Evolutionary conservation across 73 alveolate species (phyloP), one percentile per base, ranked within the genome.

Genomic region (Stentor roeselii): DNA sequence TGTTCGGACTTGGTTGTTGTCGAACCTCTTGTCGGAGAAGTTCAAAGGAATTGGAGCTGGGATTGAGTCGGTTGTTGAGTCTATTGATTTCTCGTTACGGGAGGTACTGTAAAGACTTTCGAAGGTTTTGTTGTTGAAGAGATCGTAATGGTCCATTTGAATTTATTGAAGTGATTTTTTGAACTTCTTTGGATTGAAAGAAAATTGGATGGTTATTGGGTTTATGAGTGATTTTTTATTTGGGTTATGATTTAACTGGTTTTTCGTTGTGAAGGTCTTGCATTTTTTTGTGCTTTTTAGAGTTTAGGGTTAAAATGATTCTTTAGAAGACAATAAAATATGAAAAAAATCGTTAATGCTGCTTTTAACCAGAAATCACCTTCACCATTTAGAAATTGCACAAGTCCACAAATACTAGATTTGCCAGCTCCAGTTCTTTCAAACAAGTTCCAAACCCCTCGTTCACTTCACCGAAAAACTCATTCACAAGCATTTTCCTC

Each of bases 1-100:
- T 76, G 86, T 88, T 88, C 78, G 86, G 87, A 84, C 80, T 1
- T 15, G 27, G 80, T 32, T 67, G 41, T n/a, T n/a, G 1, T 67
- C 80, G 21, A 50, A 50, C 30, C 67, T 6, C 67, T 50, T 50
- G 21, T 50, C 67, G 6, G 67, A 11, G 21, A 11, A 50, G 67
- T 50, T 50, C 21, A 50, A 21, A 11, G 67, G 67, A 6, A 50
- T 50, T 11, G 67, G 67, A 11, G 67, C 67, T 50, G 67, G 67
- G 30, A 50, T 50, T 50, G 67, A 11, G 67, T 50, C 67, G 67
- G 6, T 21, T 11, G 30, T 11, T 11, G 6, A 11, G 67, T 50
- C 67, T 6, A 21, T 11, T 11, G 67, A 50, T 50, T 50, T 50
- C 21, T 50, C 67, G 67, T 50, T 50, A 11, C 67, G 6, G 67